These are phyloP conservation scores for Basipetospora chlamydospora DNA, from an alignment of 2,329 filamentous ascomycete genomes.

Conservation along the genomic window DNA sequence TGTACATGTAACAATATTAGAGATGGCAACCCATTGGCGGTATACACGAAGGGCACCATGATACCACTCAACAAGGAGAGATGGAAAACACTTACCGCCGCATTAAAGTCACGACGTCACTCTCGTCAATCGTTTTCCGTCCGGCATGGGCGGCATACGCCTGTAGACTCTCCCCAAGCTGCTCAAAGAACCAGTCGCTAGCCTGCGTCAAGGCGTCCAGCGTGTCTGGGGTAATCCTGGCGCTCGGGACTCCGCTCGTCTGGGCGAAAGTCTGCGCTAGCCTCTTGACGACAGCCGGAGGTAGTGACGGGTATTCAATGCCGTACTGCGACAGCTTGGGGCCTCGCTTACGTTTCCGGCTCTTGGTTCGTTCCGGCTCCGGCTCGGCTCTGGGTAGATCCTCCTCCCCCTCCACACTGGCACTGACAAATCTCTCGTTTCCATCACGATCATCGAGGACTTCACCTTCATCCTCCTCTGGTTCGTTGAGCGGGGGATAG, in stretches of 20 bases:
- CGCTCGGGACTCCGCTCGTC: constrained; percentile 48
- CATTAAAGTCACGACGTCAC: constrained; percentile 70
- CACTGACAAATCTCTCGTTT: no score
- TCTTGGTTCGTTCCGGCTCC: no score
- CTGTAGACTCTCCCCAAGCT: constrained; percentile 64
- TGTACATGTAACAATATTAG: constrained; percentile 17
- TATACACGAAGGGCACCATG: no score
- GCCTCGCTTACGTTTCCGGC: constrained; percentile 25
- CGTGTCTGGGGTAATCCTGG: constrained; percentile 59
- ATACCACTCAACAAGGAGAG: constrained; percentile 7
- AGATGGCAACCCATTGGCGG: no score
- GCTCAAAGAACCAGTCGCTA: constrained; percentile 86
- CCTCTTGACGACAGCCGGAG: constrained; percentile 58
- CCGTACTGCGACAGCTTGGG: constrained; percentile 56
- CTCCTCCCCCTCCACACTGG: constrained; percentile 4
- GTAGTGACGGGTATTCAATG: constrained; percentile 61
- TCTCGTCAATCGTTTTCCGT: constrained; percentile 74
- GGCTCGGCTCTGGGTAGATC: constrained; percentile 2
- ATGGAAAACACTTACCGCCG: constrained; percentile 46
- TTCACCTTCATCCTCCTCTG: constrained; percentile 7
- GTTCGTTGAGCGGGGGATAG: constrained; percentile 6
- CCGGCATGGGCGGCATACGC: constrained; percentile 72
- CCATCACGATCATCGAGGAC: constrained; percentile 4
- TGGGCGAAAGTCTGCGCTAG: constrained; percentile 58
- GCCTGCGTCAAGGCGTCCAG: constrained; percentile 63